These are phyloP conservation scores for Ophiostoma triangulosporum DNA, from an alignment of 2,329 filamentous ascomycete species.

Conservation along the genomic window DNA sequence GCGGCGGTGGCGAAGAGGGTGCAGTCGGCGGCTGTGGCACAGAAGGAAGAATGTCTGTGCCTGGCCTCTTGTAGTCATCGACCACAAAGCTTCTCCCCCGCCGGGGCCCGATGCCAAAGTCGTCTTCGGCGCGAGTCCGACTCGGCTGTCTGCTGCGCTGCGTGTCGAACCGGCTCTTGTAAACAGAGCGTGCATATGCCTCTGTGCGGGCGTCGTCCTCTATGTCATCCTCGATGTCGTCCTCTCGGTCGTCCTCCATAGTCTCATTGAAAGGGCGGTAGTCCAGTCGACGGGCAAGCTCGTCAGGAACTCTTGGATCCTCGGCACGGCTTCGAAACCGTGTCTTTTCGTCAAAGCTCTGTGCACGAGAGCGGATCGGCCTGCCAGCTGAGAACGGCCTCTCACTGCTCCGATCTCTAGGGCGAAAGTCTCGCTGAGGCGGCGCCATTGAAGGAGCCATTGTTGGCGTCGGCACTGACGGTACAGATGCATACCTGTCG, in stretches of 20 bases:
- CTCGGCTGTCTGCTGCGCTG: constrained; percentile 21
- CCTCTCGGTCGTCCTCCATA: too few relatives aligned
- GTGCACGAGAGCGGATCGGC: constrained; percentile 17
- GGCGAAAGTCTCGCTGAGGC: constrained; percentile 14
- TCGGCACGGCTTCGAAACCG: constrained; percentile 27
- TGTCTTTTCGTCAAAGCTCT: constrained; percentile 34
- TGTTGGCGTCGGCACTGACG: constrained; percentile 19
- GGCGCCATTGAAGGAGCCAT: too few relatives aligned
- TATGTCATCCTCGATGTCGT: constrained; percentile 22
- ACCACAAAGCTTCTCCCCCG: constrained; percentile 41
- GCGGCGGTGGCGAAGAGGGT: constrained; percentile 13
- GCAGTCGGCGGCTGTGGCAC: constrained; percentile 18
- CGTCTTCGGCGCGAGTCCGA: constrained; percentile 22
- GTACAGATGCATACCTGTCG: constrained; percentile 22
- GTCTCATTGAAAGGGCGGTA: constrained; percentile 23
- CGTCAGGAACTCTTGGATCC: constrained; percentile 16
- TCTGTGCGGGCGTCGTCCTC: neutral
- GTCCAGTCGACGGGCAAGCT: constrained; percentile 25
- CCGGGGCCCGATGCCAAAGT: constrained; percentile 1
- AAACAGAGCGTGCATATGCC: neutral
- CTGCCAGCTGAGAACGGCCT: constrained; percentile 9
- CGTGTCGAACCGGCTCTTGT: constrained; percentile 6
- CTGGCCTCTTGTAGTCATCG: constrained; percentile 37
- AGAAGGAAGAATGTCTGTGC: constrained; percentile 24
- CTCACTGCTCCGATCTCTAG: constrained; percentile 5